Percentiles rank a stretch among this genome's conserved stretches.
Conservation (phyloP, 805 yeast genomes). For the Candida awuae region DNA sequence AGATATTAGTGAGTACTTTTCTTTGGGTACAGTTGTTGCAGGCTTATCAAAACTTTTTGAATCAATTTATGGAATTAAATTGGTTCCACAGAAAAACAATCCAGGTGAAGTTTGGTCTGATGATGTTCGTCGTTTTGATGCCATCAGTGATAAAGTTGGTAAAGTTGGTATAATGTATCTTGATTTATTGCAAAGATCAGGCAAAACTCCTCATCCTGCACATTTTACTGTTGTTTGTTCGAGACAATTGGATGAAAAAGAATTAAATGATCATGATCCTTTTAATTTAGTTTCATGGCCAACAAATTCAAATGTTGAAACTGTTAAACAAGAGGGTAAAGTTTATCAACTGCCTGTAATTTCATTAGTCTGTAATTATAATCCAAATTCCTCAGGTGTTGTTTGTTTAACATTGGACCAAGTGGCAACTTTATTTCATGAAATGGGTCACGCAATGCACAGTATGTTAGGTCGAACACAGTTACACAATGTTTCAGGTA, state of each 20-base stretch:
- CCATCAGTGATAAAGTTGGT: conserved; percentile 54
- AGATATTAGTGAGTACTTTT: conserved; percentile 62
- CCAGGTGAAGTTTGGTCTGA: conserved; percentile 83
- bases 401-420: conserved; percentile 66
- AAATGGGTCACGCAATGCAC: conserved; percentile 99
- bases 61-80: conserved; percentile 65
- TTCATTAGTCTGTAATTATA: conserved; percentile 80
- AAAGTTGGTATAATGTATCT: conserved; percentile 77
- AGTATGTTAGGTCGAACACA: conserved; percentile 91
- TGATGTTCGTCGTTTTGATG: conserved; percentile 77
- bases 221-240: conserved; percentile 95
- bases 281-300: conserved; percentile 27
- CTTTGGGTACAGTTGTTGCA: conserved; percentile 77
- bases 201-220: conserved; percentile 79
- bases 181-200: conserved; percentile 73
- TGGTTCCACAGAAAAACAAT: conserved; percentile 55
- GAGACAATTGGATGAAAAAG: conserved; percentile 60
- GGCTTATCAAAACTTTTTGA: conserved; percentile 71
- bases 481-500: conserved; percentile 87
- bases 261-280: conserved; percentile 33
- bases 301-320: conserved; percentile 25
- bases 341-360: conserved; percentile 81
- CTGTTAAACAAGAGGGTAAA: conserved; percentile 34
- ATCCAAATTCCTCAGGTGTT: conserved; percentile 24
- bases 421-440: conserved; percentile 92